Conservation (phyloP, 169 alveolate genomes). For the Plasmodium reichenowi region DNA sequence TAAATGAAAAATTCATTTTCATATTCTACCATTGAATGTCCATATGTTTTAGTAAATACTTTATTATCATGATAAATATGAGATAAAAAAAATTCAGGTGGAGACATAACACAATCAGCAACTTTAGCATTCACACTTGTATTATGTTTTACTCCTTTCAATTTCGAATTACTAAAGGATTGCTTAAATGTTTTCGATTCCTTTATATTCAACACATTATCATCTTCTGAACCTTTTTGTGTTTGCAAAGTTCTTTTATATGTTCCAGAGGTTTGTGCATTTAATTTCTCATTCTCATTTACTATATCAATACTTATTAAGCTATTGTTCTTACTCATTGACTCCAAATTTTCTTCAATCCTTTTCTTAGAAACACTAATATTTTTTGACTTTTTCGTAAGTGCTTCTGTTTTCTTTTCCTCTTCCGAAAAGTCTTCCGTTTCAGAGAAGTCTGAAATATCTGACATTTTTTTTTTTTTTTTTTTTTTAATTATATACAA, state of each 20-base stretch:
- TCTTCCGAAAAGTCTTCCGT: conserved; percentile 21
- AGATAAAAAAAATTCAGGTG: conserved; percentile 75
- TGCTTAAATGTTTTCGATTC: conserved; percentile 34
- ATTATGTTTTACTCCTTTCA: conserved; percentile 33
- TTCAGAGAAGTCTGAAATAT: conserved; percentile 60
- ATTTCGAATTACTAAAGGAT: conserved; percentile 16
- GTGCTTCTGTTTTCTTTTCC: conserved; percentile 25
- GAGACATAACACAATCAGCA: conserved; percentile 78
- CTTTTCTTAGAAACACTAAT: conserved; percentile 18
- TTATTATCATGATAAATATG: conserved; percentile 77
- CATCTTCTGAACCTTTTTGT: conserved; percentile 39
- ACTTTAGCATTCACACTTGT: conserved; percentile 41
- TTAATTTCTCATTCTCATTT: conserved; percentile 24
- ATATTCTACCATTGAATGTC: conserved; percentile 73
- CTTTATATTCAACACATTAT: conserved; percentile 16
- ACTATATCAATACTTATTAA: conserved; percentile 3
- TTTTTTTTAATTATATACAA: not conserved
- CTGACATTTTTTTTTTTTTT: conserved; percentile 50
- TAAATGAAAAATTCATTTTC: conserved; percentile 71
- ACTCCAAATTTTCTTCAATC: conserved; percentile 10
- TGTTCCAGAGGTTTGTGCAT: conserved; percentile 40
- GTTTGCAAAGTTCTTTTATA: not conserved
- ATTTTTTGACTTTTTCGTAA: conserved; percentile 16
- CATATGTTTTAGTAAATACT: conserved; percentile 73
- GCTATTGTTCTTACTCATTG: conserved; percentile 27